phyloP scores from a whole-genome alignment of 2,329 filamentous ascomycete genomes.

The Chaetomiaceae sp. region DNA sequence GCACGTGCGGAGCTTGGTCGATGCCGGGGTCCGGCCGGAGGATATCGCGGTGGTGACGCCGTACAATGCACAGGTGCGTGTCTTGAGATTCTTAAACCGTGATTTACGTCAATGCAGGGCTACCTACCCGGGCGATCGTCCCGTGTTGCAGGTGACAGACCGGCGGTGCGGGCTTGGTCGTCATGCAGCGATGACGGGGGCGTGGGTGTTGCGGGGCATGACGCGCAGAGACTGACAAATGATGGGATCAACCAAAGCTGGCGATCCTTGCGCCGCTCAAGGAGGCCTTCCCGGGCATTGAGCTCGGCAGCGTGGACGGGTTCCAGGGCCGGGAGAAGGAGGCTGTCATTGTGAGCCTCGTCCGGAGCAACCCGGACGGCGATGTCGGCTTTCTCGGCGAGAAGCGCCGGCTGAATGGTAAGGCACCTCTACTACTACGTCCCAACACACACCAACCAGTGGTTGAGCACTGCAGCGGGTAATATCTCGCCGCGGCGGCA shows the following conservation, averaged over 20 bases:
- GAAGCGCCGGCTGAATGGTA: constrained; percentile 87
- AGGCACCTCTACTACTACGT: constrained; percentile 24
- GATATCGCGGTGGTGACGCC: constrained; percentile 93
- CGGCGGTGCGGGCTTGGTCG: no score
- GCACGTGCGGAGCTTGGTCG: constrained; percentile 71
- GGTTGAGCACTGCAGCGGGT: no score
- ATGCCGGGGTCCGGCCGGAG: constrained; percentile 69
- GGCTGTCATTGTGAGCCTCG: constrained; percentile 86
- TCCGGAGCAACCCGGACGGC: constrained; percentile 77
- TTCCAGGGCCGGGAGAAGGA: constrained; percentile 96
- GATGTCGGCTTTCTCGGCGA: constrained; percentile 93
- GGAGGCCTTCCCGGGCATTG: constrained; percentile 73
- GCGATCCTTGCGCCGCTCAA: constrained; percentile 74
- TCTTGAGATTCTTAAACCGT: no score
- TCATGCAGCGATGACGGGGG: no score
- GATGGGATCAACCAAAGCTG: constrained; percentile 45
- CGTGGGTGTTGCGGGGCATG: constrained; percentile 17
- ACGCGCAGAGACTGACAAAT: constrained; percentile 11
- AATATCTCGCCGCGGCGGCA: constrained; percentile 2
- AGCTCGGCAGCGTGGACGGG: constrained; percentile 93
- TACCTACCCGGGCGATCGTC: no score
- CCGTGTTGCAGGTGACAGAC: no score
- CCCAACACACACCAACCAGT: neutral
- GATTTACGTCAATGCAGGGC: no score
- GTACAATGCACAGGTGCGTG: constrained; percentile 80